These are phyloP conservation scores for Cicer yamashitae DNA, from an alignment of 306 rosid species.

Conservation along the genomic window DNA sequence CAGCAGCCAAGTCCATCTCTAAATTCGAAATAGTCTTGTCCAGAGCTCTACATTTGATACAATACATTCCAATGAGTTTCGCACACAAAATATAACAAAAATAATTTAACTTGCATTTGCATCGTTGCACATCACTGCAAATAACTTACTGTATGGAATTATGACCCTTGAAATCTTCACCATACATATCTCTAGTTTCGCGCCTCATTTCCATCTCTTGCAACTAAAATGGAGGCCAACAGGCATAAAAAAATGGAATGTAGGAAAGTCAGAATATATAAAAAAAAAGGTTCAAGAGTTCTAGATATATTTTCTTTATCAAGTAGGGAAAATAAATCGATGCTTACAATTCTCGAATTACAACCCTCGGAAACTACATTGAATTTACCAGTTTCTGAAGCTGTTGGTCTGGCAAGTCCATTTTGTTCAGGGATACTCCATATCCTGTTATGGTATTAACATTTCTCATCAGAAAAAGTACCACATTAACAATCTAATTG, in stretches of 20 bases:
- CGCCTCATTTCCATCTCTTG: slow-evolving; percentile 74
- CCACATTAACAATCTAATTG: slow-evolving; percentile 9
- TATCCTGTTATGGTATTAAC: slow-evolving; percentile 59
- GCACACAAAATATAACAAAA: slow-evolving; percentile 16
- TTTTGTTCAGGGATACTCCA: slow-evolving; percentile 80
- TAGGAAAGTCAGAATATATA: slow-evolving; percentile 20
- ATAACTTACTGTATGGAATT: slow-evolving; percentile 79
- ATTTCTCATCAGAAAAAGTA: slow-evolving; percentile 41
- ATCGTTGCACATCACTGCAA: slow-evolving; percentile 7
- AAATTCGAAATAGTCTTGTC: slow-evolving; percentile 91
- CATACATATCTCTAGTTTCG: slow-evolving; percentile 59
- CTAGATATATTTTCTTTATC: not conserved
- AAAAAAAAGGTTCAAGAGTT: not conserved
- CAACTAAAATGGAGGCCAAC: slow-evolving; percentile 60
- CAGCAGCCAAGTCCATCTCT: slow-evolving; percentile 96
- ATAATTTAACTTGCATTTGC: slow-evolving; percentile 22
- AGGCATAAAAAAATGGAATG: slow-evolving; percentile 19
- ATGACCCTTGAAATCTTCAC: slow-evolving; percentile 72
- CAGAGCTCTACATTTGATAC: slow-evolving; percentile 60
- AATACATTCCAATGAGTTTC: slow-evolving; percentile 18
- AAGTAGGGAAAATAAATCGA: slow-evolving; percentile 16
- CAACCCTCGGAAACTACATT: slow-evolving; percentile 82
- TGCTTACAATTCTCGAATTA: slow-evolving; percentile 71
- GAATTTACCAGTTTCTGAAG: slow-evolving; percentile 67
- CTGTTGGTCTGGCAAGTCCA: slow-evolving; percentile 61